Conservation (phyloP, 2,329 filamentous ascomycete genomes). For the Clonostachys byssicola region DNA sequence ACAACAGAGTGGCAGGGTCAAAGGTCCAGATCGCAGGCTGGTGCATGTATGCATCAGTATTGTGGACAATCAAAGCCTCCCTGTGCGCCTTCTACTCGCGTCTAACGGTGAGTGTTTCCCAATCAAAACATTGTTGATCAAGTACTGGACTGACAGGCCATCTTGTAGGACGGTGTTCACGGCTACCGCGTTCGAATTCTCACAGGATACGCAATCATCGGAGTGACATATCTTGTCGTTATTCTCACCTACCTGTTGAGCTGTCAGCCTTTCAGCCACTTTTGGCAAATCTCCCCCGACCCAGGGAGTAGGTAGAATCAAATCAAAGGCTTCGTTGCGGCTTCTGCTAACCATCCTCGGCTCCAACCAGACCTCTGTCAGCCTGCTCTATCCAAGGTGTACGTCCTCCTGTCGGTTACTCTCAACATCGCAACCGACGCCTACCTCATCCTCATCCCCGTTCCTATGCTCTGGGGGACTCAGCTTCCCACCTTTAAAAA, state of each 20-base stretch:
- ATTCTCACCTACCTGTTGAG: slow-evolving; percentile 24
- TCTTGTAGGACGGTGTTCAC: slow-evolving; percentile 10
- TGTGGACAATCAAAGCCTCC: slow-evolving; percentile 49
- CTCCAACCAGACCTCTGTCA: slow-evolving; percentile 25
- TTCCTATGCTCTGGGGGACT: slow-evolving; percentile 48
- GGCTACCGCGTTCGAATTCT: slow-evolving; percentile 17
- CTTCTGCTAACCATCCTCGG: slow-evolving; percentile 19
- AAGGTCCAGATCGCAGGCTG: slow-evolving; percentile 50
- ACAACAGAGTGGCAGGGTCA: slow-evolving; percentile 40
- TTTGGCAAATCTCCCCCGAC: slow-evolving; percentile 37
- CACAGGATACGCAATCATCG: slow-evolving; percentile 24
- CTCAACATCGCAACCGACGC: slow-evolving; percentile 33
- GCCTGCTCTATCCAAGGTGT: slow-evolving; percentile 30
- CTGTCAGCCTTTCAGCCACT: slow-evolving; percentile 25
- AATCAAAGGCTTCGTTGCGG: too few species aligned
- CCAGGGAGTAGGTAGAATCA: slow-evolving; percentile 25
- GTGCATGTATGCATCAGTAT: slow-evolving; percentile 40
- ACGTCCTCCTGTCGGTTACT: slow-evolving; percentile 25
- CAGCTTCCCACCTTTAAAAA: slow-evolving; percentile 45
- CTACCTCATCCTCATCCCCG: slow-evolving; percentile 31
- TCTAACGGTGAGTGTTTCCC: slow-evolving; percentile 31
- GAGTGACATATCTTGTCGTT: slow-evolving; percentile 22
- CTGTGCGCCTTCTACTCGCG: slow-evolving; percentile 48
- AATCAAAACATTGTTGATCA: slow-evolving; percentile 1
- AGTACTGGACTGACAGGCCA: too few species aligned